A percentile compares a stretch with the other conserved stretches of the same genome.
phyloP scores from a whole-genome alignment of 164 flowering plant genomes.

The Dillenia suffruticosa region DNA sequence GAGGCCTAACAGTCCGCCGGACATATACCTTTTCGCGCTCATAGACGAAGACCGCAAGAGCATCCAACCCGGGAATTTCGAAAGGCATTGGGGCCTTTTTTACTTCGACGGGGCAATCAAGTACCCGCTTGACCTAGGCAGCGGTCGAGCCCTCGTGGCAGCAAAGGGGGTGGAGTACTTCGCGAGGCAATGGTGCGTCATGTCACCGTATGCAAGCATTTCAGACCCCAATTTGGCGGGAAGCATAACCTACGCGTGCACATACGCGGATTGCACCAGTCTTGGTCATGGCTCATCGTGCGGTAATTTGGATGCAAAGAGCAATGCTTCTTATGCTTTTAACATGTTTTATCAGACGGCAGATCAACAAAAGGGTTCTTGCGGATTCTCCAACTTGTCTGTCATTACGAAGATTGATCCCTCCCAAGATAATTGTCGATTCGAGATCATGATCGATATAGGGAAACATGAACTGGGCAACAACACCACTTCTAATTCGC shows the following conservation, averaged over 20 bases:
- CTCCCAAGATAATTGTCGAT: conserved; percentile 44
- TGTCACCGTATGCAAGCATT: conserved; percentile 57
- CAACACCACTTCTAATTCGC: not conserved
- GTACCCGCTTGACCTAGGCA: conserved; percentile 46
- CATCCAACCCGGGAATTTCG: conserved; percentile 74
- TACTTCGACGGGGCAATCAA: conserved; percentile 69
- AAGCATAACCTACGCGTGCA: conserved; percentile 58
- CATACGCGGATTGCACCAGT: conserved; percentile 77
- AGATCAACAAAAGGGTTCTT: conserved; percentile 58
- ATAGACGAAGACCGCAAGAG: conserved; percentile 85
- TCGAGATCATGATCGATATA: conserved; percentile 62
- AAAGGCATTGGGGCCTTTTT: conserved; percentile 94
- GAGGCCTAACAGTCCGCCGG: conserved; percentile 40
- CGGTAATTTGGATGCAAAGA: conserved; percentile 39
- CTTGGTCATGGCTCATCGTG: conserved; percentile 77
- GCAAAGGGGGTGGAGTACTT: conserved; percentile 75
- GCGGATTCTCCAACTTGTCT: conserved; percentile 45
- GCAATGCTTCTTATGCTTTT: conserved; percentile 85
- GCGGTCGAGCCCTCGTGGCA: conserved; percentile 31
- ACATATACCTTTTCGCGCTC: conserved; percentile 63
- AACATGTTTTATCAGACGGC: conserved; percentile 71
- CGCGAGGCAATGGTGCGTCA: conserved; percentile 70
- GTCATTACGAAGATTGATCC: conserved; percentile 52
- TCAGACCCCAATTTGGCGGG: conserved; percentile 38
- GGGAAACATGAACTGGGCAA: conserved; percentile 28